A percentile compares a stretch with the other conserved stretches of the same genome.
Evolutionary conservation across 2,329 filamentous ascomycete species (phyloP).

Genomic region (Trichoderma endophyticum): DNA sequence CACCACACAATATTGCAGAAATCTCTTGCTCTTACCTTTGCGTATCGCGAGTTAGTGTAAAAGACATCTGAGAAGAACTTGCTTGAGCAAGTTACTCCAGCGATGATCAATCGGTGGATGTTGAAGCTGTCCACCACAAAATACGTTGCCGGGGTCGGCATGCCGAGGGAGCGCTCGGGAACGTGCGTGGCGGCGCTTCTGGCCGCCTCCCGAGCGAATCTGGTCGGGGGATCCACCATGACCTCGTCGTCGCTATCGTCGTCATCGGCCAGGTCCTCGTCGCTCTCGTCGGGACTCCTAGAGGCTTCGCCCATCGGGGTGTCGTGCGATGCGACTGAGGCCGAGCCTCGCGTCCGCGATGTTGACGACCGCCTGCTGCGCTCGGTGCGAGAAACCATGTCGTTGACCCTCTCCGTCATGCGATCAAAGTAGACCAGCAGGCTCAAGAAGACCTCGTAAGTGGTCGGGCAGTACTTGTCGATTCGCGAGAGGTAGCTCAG

Average conservation of each 20-base stretch:
- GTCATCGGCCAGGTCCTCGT: conserved; percentile 51
- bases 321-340: conserved; percentile 26
- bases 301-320: conserved; percentile 30
- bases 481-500: conserved; percentile 93
- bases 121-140: conserved; percentile 99
- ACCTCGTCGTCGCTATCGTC: conserved; percentile 37
- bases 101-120: conserved; percentile 93
- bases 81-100: conserved; percentile 95
- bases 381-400: conserved; percentile 67
- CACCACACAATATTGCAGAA: background rate
- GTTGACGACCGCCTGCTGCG: conserved; percentile 22
- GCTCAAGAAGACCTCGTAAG: conserved; percentile 95
- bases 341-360: conserved; percentile 6
- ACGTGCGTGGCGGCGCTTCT: background rate
- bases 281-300: conserved; percentile 42
- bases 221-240: conserved; percentile 32
- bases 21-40: conserved; percentile 66
- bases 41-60: conserved; percentile 98
- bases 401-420: conserved; percentile 96
- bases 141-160: conserved; percentile 46
- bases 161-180: conserved; percentile 24
- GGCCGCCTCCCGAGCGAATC: conserved; percentile 20
- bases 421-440: conserved; percentile 96
- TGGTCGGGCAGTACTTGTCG: conserved; percentile 98
- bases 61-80: conserved; percentile 99